A percentile compares a stretch with the other conserved stretches of the same genome.
phyloP scores from a whole-genome alignment of 106 monocot genomes.

The Triglochin maritima region DNA sequence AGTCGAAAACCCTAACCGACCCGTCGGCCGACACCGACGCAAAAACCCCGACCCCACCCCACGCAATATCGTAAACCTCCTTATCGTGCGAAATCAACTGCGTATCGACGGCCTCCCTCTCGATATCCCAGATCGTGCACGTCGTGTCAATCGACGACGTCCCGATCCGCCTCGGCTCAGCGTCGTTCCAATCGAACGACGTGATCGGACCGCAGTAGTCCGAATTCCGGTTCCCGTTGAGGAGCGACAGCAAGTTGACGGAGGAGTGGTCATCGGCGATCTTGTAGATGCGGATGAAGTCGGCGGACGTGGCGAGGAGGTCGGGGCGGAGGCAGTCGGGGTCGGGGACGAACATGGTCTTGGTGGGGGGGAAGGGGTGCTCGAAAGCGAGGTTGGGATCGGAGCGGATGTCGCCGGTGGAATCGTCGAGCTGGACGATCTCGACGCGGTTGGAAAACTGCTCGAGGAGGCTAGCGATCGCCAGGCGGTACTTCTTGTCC shows the following conservation, averaged over 20 bases:
- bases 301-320: conserved; percentile 90
- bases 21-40: conserved; percentile 97
- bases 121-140: conserved; percentile 97
- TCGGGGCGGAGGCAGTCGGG: conserved; percentile 73
- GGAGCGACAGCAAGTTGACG: conserved; percentile 34
- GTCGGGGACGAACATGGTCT: conserved; percentile 88
- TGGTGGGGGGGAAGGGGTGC: conserved; percentile 90
- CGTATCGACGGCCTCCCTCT: conserved; percentile 83
- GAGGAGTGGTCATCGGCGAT: conserved; percentile 22
- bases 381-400: conserved; percentile 81
- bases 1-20: conserved; percentile 91
- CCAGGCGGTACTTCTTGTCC: conserved; percentile 94
- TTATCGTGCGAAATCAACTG: conserved; percentile 98
- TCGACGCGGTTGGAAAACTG: conserved; percentile 75
- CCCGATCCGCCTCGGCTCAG: conserved; percentile 86
- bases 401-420: conserved; percentile 88
- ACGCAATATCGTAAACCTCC: conserved; percentile 95
- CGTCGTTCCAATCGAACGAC: conserved; percentile 99
- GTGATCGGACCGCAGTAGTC: conserved; percentile 98
- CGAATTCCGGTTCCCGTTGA: conserved; percentile 91
- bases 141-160: conserved; percentile 93
- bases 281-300: conserved; percentile 88
- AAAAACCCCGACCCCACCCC: conserved; percentile 96
- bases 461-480: conserved; percentile 84
- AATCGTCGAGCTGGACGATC: conserved; percentile 96